phyloP scores from a whole-genome alignment of 352 stramenopile species.

The Pythium aphanidermatum region DNA sequence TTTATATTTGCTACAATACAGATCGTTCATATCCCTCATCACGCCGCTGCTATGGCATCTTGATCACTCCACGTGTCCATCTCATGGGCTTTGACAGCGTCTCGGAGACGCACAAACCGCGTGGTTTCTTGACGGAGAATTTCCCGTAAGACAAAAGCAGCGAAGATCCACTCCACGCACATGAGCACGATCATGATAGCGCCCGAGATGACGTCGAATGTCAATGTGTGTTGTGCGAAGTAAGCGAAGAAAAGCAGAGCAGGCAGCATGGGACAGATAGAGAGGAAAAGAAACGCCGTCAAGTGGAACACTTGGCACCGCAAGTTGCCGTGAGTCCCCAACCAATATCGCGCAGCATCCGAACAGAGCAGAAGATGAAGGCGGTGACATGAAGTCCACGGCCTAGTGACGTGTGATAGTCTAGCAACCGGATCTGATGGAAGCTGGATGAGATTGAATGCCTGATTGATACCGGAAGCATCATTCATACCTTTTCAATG shows the following conservation, averaged over 20 bases:
- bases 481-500: slow-evolving; percentile 41
- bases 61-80: no score
- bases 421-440: slow-evolving; percentile 25
- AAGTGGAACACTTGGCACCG: slow-evolving; percentile 54
- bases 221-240: slow-evolving; percentile 40
- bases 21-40: no score
- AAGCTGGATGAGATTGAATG: slow-evolving; percentile 1
- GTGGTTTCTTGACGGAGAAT: slow-evolving; percentile 54
- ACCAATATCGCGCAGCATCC: slow-evolving; percentile 46
- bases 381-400: slow-evolving; percentile 33
- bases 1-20: no score
- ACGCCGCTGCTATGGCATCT: no score
- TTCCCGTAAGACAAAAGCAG: slow-evolving; percentile 37
- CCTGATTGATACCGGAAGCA: no score
- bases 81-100: slow-evolving; percentile 17
- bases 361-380: slow-evolving; percentile 38
- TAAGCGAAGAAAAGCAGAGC: slow-evolving; percentile 49
- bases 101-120: slow-evolving; percentile 46
- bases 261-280: slow-evolving; percentile 48
- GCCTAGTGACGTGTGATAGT: slow-evolving; percentile 39
- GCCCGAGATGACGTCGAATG: slow-evolving; percentile 42
- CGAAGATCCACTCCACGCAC: slow-evolving; percentile 30
- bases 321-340: slow-evolving; percentile 53
- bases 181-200: slow-evolving; percentile 30
- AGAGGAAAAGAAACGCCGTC: slow-evolving; percentile 63